Conservation (phyloP, 306 rosid genomes). For the Cucurbita pepo region DNA sequence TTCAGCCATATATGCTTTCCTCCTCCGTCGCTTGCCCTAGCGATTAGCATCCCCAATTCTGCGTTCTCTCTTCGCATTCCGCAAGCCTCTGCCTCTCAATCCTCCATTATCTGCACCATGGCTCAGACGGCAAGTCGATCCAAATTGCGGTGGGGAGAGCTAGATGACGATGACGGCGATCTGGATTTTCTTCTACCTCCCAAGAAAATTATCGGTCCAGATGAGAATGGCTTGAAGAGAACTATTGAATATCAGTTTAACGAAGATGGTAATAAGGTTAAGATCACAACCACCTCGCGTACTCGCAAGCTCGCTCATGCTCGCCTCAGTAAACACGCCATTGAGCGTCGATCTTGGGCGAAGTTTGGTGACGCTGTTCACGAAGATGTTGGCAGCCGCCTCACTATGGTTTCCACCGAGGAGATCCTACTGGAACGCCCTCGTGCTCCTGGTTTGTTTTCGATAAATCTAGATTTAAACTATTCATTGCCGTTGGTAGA, state of each 20-base stretch:
- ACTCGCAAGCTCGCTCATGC: constrained; percentile 48
- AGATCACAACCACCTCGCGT: constrained; percentile 57
- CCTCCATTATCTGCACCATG: not conserved
- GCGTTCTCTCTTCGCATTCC: not conserved
- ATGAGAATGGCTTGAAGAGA: constrained; percentile 62
- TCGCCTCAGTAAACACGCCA: constrained; percentile 36
- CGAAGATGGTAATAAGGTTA: constrained; percentile 62
- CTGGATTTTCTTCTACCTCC: constrained; percentile 72
- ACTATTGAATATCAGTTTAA: constrained; percentile 60
- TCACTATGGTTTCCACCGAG: constrained; percentile 87
- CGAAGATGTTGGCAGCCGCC: constrained; percentile 68
- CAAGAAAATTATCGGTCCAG: constrained; percentile 55
- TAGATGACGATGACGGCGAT: constrained; percentile 76
- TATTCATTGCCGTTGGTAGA: not conserved
- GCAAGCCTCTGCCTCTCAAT: not conserved
- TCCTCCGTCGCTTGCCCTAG: not conserved
- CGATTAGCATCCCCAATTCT: not conserved
- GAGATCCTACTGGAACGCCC: constrained; percentile 85
- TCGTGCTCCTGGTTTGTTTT: constrained; percentile 36
- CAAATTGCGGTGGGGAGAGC: constrained; percentile 39
- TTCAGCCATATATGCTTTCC: not conserved
- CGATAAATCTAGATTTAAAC: not conserved
- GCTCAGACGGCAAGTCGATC: not conserved
- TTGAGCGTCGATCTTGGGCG: constrained; percentile 53
- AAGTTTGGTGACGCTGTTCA: constrained; percentile 82